Conservation (phyloP, 192 early-diverging fungal genomes). For the Geranomyces michiganensis region DNA sequence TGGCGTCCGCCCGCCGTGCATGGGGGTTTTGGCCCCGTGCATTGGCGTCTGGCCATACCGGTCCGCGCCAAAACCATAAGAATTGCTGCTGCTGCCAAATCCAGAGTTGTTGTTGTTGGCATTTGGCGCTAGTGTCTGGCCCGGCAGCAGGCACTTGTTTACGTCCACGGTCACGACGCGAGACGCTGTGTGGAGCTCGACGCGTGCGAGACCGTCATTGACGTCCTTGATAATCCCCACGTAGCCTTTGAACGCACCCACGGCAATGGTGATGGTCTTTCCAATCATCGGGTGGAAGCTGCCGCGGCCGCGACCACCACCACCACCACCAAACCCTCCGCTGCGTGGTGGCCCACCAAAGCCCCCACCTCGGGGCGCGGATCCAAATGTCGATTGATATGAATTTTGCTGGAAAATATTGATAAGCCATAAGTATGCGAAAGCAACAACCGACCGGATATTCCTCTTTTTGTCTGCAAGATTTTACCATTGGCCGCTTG, state of each 20-base stretch:
- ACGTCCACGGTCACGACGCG: constrained; percentile 79
- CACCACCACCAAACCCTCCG: constrained; percentile 40
- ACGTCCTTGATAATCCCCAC: constrained; percentile 93
- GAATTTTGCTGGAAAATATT: too few relatives aligned
- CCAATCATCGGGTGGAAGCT: constrained; percentile 57
- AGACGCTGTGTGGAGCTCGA: constrained; percentile 92
- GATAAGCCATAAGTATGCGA: too few relatives aligned
- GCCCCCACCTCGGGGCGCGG: constrained; percentile 16
- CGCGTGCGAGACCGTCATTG: constrained; percentile 68
- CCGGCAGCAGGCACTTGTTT: constrained; percentile 71
- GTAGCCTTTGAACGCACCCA: constrained; percentile 96
- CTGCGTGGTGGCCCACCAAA: constrained; percentile 25
- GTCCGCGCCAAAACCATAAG: not conserved
- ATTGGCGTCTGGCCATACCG: constrained; percentile 54
- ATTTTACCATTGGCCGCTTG: too few relatives aligned
- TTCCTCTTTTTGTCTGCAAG: too few relatives aligned
- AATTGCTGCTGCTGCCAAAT: constrained; percentile 2
- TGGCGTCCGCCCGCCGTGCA: constrained; percentile 39
- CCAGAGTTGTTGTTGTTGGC: constrained; percentile 3
- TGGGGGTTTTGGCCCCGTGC: constrained; percentile 57
- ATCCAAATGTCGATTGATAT: not conserved
- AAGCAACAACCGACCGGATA: too few relatives aligned
- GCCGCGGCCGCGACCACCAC: constrained; percentile 48
- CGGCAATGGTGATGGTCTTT: constrained; percentile 80
- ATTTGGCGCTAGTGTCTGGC: constrained; percentile 29